Conservation (phyloP, 2,329 filamentous ascomycete genomes). For the Colletotrichum siamense region DNA sequence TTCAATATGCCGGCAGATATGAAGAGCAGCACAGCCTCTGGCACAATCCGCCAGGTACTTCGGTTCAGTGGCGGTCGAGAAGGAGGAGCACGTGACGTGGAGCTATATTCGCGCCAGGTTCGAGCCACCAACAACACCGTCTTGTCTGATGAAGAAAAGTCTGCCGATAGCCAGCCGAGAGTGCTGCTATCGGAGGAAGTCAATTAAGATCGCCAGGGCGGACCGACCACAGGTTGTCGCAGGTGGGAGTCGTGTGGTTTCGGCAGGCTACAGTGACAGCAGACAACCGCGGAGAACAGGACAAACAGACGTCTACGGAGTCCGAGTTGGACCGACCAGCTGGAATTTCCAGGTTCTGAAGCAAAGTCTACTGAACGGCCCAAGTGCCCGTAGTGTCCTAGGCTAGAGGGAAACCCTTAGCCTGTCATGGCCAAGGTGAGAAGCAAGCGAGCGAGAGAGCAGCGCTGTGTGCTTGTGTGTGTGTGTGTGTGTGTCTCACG, state of each 20-base stretch:
- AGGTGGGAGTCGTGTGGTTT: neutral
- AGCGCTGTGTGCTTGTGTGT: neutral
- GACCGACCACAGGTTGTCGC: neutral
- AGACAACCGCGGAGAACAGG: neutral
- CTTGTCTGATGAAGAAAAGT: conserved; percentile 49
- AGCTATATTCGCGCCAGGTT: conserved; percentile 65
- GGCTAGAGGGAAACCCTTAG: neutral
- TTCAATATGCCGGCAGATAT: conserved; percentile 55
- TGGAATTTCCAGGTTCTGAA: neutral
- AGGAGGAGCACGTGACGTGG: conserved; percentile 26
- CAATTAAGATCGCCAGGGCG: neutral
- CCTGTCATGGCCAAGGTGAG: neutral
- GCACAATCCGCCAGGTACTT: conserved; percentile 63
- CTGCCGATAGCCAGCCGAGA: conserved; percentile 28
- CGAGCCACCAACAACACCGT: conserved; percentile 59
- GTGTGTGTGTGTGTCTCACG: neutral
- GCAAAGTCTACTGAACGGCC: neutral
- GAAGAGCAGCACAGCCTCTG: conserved; percentile 55
- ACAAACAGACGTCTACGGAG: conserved; percentile 5
- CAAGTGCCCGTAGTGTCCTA: neutral
- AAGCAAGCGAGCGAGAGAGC: neutral
- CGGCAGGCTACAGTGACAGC: neutral
- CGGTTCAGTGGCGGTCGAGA: conserved; percentile 52
- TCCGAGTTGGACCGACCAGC: conserved; percentile 13
- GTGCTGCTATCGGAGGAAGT: neutral